A percentile compares a stretch with the other conserved stretches of the same genome.
phyloP scores from a whole-genome alignment of 495 filamentous ascomycete species.

The Penicillium goetzii region DNA sequence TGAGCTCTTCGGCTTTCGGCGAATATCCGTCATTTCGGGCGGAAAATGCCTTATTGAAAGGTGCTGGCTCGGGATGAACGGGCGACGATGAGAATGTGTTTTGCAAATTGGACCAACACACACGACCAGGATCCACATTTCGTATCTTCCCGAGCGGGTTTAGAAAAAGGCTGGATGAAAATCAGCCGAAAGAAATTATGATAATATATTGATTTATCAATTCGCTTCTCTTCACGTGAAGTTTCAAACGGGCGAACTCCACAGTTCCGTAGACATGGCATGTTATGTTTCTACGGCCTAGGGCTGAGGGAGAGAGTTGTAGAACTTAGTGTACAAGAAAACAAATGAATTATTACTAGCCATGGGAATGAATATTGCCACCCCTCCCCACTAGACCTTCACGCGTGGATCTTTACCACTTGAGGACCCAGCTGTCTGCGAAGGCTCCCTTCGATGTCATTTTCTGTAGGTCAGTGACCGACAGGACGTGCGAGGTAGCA shows the following conservation, averaged over 20 bases:
- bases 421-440: slow-evolving; percentile 58
- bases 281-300: neutral
- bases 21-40: neutral
- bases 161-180: neutral
- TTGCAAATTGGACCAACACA: slow-evolving; percentile 4
- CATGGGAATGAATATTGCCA: neutral
- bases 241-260: neutral
- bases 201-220: neutral
- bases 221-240: neutral
- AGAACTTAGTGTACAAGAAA: neutral
- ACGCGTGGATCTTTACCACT: slow-evolving; percentile 46
- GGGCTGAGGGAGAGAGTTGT: neutral
- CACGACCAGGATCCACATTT: neutral
- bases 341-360: neutral
- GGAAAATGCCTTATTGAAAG: neutral
- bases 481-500: slow-evolving; percentile 48
- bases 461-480: slow-evolving; percentile 53
- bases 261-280: neutral
- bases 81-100: neutral
- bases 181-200: neutral
- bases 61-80: neutral
- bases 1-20: slow-evolving; percentile 3
- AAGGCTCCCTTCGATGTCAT: slow-evolving; percentile 60
- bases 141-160: neutral
- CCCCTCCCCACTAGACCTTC: neutral